These are phyloP conservation scores for Quillaja saponaria DNA, from an alignment of 306 rosid genomes.

Conservation along the genomic window DNA sequence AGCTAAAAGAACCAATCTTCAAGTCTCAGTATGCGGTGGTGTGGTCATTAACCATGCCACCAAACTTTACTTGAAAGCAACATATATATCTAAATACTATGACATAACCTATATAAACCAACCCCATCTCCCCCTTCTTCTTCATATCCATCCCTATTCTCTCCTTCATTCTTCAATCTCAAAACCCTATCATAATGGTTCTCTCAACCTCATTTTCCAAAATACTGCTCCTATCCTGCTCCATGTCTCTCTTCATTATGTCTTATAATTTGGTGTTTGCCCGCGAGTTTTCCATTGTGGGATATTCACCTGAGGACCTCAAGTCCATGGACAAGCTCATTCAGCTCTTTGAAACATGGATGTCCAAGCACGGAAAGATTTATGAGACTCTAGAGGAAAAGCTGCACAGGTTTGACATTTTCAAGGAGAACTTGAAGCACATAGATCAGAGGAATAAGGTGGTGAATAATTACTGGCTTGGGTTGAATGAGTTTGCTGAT, in stretches of 20 bases:
- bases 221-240: conserved; percentile 34
- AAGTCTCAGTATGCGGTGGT: conserved; percentile 40
- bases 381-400: conserved; percentile 65
- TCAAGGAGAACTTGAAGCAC: conserved; percentile 64
- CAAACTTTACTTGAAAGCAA: conserved; percentile 58
- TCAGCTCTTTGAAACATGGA: conserved; percentile 61
- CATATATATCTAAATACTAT: not conserved
- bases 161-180: conserved; percentile 23
- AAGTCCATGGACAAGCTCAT: conserved; percentile 59
- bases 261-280: conserved; percentile 20
- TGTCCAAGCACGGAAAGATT: conserved; percentile 56
- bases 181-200: conserved; percentile 40
- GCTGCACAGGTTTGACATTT: conserved; percentile 58
- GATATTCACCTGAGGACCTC: conserved; percentile 62
- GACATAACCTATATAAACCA: conserved; percentile 40
- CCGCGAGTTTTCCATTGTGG: conserved; percentile 58
- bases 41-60: not conserved
- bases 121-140: conserved; percentile 23
- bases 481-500: conserved; percentile 71
- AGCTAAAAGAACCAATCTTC: conserved; percentile 41
- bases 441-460: conserved; percentile 56
- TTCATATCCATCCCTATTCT: conserved; percentile 25
- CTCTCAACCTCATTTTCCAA: conserved; percentile 31
- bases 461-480: conserved; percentile 64
- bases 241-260: conserved; percentile 30